Conservation (phyloP, 2,329 filamentous ascomycete species). For the Fusarium pilosicola region DNA sequence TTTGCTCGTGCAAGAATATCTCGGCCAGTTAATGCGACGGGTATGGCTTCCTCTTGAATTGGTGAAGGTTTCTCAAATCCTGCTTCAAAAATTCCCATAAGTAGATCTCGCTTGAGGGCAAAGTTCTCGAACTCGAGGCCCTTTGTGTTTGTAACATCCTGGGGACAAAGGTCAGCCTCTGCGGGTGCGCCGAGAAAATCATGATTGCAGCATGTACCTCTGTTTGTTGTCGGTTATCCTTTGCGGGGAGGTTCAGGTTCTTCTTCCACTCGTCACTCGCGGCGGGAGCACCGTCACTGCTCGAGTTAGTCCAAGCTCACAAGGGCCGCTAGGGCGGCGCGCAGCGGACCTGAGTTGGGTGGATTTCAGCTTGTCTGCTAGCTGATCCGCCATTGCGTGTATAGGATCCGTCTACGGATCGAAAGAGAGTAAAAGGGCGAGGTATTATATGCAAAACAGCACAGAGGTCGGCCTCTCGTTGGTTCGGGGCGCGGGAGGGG, state of each 20-base stretch:
- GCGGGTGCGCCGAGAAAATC: slow-evolving; percentile 6
- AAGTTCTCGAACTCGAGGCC: slow-evolving; percentile 98
- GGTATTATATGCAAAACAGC: slow-evolving; percentile 40
- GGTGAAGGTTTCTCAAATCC: slow-evolving; percentile 98
- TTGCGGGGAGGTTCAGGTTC: slow-evolving; percentile 75
- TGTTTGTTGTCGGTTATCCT: slow-evolving; percentile 82
- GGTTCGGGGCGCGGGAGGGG: slow-evolving; percentile 7
- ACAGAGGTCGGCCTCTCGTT: slow-evolving; percentile 30
- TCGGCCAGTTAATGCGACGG: slow-evolving; percentile 92
- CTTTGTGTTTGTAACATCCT: slow-evolving; percentile 99
- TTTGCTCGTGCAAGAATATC: slow-evolving; percentile 97
- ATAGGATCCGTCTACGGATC: slow-evolving; percentile 43
- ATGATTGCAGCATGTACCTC: slow-evolving; percentile 63
- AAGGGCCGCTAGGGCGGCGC: slow-evolving; percentile 34
- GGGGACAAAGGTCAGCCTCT: slow-evolving; percentile 33
- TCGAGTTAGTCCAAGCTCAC: slow-evolving; percentile 50
- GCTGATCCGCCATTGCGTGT: slow-evolving; percentile 57
- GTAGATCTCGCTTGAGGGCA: slow-evolving; percentile 89
- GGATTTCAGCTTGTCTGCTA: slow-evolving; percentile 57
- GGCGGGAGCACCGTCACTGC: slow-evolving; percentile 60
- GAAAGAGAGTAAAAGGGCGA: slow-evolving; percentile 29
- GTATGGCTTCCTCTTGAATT: slow-evolving; percentile 99
- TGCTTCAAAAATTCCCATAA: slow-evolving; percentile 99
- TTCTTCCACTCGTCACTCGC: slow-evolving; percentile 76
- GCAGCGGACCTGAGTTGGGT: slow-evolving; percentile 54